A percentile compares a stretch with the other conserved stretches of the same genome.
Conservation (phyloP, 106 monocot genomes). For the Posidonia australis region DNA sequence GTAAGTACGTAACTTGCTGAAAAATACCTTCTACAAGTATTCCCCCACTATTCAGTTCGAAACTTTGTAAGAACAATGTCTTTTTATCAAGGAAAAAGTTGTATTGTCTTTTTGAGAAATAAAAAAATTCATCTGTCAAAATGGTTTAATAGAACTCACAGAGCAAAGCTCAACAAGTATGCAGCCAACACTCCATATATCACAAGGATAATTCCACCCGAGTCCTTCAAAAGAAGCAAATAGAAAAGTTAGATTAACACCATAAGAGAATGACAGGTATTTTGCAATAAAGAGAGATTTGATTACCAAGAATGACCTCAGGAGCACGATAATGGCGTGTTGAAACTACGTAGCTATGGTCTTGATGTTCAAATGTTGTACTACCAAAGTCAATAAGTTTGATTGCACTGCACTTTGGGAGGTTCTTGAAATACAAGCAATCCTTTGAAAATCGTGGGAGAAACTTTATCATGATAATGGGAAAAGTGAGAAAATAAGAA, state of each 20-base stretch:
- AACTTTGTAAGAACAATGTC: too few relatives aligned
- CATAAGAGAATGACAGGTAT: not conserved
- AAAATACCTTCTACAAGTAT: too few relatives aligned
- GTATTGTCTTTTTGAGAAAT: too few relatives aligned
- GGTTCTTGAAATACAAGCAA: slow-evolving; percentile 46
- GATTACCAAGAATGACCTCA: slow-evolving; percentile 94
- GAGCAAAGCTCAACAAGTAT: slow-evolving; percentile 95
- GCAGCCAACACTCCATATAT: slow-evolving; percentile 98
- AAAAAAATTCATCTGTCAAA: too few relatives aligned
- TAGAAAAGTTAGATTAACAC: slow-evolving; percentile 10
- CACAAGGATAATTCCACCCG: slow-evolving; percentile 97
- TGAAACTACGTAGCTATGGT: slow-evolving; percentile 94
- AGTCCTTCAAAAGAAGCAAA: slow-evolving; percentile 42
- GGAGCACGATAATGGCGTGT: slow-evolving; percentile 96
- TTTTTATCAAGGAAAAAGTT: too few relatives aligned
- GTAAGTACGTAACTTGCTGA: too few relatives aligned
- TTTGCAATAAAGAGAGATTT: not conserved
- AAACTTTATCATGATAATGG: slow-evolving; percentile 24
- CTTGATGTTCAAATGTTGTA: slow-evolving; percentile 93
- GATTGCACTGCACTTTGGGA: slow-evolving; percentile 87
- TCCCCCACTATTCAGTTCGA: too few relatives aligned
- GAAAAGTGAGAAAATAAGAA: not conserved
- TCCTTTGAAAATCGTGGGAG: slow-evolving; percentile 38
- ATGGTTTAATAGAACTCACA: slow-evolving; percentile 34
- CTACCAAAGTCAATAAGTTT: slow-evolving; percentile 99